phyloP scores from a whole-genome alignment of 306 rosid genomes.

The Rubus idaeus region DNA sequence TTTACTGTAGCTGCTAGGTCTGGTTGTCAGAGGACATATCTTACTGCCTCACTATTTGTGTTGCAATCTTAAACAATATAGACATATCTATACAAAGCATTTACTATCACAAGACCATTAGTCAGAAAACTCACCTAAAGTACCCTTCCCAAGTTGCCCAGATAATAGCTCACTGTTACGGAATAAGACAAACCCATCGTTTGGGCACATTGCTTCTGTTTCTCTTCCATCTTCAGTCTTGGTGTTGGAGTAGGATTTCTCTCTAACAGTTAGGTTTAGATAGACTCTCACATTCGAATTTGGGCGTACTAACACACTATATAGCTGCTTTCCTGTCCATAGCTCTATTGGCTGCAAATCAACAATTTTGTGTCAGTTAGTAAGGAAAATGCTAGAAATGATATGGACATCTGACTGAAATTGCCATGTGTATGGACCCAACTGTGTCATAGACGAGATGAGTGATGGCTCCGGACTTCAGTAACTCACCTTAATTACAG shows the following conservation, averaged over 20 bases:
- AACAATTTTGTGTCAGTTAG: conserved; percentile 20
- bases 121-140: conserved; percentile 67
- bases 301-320: conserved; percentile 77
- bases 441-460: neutral
- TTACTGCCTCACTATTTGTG: neutral
- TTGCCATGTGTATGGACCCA: neutral
- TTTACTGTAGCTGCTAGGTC: neutral
- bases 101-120: neutral
- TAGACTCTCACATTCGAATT: conserved; percentile 75
- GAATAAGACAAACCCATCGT: conserved; percentile 86
- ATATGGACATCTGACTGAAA: neutral
- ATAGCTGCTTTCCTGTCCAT: conserved; percentile 97
- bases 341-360: conserved; percentile 86
- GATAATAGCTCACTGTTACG: conserved; percentile 90
- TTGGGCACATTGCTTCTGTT: conserved; percentile 75
- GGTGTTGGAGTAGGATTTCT: conserved; percentile 62
- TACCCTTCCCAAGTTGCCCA: conserved; percentile 97
- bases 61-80: neutral
- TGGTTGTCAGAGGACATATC: conserved; percentile 1
- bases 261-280: conserved; percentile 78
- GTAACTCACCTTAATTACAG: conserved; percentile 74
- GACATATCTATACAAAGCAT: neutral
- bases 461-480: neutral
- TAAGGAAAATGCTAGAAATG: neutral
- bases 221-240: conserved; percentile 56